These are phyloP conservation scores for Dioscorea cayenensis DNA, from an alignment of 116 monocot species.

Conservation along the genomic window DNA sequence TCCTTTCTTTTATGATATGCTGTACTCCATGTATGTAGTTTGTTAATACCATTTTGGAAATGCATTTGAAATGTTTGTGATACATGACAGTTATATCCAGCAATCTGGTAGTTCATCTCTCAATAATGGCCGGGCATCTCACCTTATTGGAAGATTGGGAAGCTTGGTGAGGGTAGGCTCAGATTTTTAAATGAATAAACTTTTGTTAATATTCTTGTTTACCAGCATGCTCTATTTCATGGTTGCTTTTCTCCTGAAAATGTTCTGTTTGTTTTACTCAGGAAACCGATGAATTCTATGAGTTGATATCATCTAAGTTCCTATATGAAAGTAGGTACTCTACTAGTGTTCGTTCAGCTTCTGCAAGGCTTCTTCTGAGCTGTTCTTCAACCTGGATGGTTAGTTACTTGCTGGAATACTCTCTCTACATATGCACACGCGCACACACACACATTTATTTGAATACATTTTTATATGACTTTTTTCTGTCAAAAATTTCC, in stretches of 20 bases:
- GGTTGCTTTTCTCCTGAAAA: neutral
- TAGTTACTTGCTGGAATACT: conserved; percentile 5
- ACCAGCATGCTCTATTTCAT: too few relatives aligned
- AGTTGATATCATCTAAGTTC: conserved; percentile 71
- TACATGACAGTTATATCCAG: conserved; percentile 44
- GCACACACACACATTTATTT: too few relatives aligned
- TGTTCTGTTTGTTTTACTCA: conserved; percentile 20
- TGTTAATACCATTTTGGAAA: neutral
- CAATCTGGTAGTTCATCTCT: conserved; percentile 58
- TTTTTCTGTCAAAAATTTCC: conserved; percentile 1
- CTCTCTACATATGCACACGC: neutral
- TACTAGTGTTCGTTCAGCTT: conserved; percentile 58
- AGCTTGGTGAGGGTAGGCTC: conserved; percentile 65
- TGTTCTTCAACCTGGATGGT: conserved; percentile 84
- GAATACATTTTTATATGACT: too few relatives aligned
- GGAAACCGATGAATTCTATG: conserved; percentile 95
- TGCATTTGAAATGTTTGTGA: neutral
- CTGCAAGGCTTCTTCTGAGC: conserved; percentile 71
- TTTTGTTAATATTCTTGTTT: too few relatives aligned
- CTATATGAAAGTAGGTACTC: conserved; percentile 72
- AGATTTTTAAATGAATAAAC: neutral
- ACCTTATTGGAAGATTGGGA: conserved; percentile 70
- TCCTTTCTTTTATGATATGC: neutral
- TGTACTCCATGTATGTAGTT: neutral
- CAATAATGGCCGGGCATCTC: conserved; percentile 54